These are phyloP conservation scores for Pseudozyma sp. DNA, from an alignment of 1,284 basidiomycete species.

Conservation along the genomic window DNA sequence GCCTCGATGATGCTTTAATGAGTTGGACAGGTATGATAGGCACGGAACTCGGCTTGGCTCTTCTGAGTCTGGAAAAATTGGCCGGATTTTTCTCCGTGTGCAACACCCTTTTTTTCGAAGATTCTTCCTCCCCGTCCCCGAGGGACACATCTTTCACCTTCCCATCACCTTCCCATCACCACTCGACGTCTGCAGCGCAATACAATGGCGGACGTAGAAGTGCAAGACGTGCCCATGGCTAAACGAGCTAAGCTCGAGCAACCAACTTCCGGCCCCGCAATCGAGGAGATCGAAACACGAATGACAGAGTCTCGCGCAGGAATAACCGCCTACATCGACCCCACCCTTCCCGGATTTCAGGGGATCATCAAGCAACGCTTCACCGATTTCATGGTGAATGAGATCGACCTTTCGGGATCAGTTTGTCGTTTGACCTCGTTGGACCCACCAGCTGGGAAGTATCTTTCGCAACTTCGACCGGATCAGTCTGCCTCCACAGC, in stretches of 20 bases:
- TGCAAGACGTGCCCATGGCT: neutral
- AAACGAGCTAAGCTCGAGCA: conserved; percentile 25
- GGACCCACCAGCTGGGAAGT: conserved; percentile 44
- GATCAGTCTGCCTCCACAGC: neutral
- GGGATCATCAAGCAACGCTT: conserved; percentile 67
- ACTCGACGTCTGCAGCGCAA: no score
- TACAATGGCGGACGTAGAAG: neutral
- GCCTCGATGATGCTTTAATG: no score
- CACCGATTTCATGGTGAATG: conserved; percentile 64
- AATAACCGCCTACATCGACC: conserved; percentile 54
- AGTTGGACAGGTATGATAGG: no score
- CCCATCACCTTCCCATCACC: no score
- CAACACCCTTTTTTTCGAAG: no score
- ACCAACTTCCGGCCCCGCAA: neutral
- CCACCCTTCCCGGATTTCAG: conserved; percentile 50
- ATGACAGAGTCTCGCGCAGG: conserved; percentile 53
- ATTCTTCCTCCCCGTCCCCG: no score
- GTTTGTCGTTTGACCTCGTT: conserved; percentile 54
- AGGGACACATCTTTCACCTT: no score
- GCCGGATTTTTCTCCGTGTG: no score
- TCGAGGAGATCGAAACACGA: conserved; percentile 14
- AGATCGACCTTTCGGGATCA: conserved; percentile 38
- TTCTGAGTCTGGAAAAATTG: no score
- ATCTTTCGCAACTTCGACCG: conserved; percentile 19
- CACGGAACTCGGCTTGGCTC: no score